Percentiles rank a stretch among this genome's conserved stretches.
Conservation (phyloP, 2,329 filamentous ascomycete species). For the Endoconidiophora laricicola region DNA sequence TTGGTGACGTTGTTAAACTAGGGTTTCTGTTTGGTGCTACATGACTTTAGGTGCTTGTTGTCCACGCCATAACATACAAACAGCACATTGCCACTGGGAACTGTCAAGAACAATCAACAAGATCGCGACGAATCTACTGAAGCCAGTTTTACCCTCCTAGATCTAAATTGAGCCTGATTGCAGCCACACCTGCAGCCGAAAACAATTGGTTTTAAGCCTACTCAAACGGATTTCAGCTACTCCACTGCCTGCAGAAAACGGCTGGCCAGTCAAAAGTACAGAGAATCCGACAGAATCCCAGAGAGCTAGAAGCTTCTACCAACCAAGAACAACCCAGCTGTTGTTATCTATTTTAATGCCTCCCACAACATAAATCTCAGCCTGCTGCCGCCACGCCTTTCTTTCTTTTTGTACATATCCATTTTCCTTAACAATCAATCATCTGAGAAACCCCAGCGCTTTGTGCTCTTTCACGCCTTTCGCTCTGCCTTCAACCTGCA, state of each 20-base stretch:
- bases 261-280: not conserved
- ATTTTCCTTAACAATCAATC: not conserved
- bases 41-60: no score
- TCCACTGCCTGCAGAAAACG: no score
- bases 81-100: no score
- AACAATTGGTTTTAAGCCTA: not conserved
- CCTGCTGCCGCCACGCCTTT: slow-evolving; percentile 3
- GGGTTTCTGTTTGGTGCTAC: no score
- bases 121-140: not conserved
- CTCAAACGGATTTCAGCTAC: no score
- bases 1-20: no score
- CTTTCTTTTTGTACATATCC: not conserved
- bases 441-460: not conserved
- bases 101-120: not conserved
- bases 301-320: slow-evolving; percentile 12
- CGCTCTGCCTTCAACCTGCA: not conserved
- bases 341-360: no score
- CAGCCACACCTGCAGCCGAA: no score
- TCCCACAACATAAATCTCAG: no score
- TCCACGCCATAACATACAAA: no score
- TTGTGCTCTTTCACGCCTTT: not conserved
- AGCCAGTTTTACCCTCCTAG: no score
- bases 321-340: not conserved
- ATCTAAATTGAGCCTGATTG: no score
- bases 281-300: slow-evolving; percentile 6